Base-by-base conservation (phyloP, 1,284 basidiomycete genomes). In the Flammula alnicola region DNA sequence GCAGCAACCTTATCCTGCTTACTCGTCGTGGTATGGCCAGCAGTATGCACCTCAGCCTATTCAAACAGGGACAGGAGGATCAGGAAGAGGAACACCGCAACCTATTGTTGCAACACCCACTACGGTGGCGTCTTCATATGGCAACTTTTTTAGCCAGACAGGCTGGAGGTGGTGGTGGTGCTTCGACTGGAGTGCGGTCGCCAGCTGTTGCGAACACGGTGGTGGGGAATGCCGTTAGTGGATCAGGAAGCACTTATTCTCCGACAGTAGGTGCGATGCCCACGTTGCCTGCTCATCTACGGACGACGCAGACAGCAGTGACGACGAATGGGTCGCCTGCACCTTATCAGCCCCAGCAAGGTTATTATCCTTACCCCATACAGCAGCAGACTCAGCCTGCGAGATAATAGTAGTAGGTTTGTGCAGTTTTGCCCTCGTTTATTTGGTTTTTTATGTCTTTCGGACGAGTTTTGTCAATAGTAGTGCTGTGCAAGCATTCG, bases 11-110 rank as follows among this genome's bases (percentile, higher is more conserved):
- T 70, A 70, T 54, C 58, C 67, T 2, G 65, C 63, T 14, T 72
- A 69, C 45, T 63, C 68, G 32, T 58, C 56, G 10, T 74, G 71
- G 70, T 73, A 71, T 59, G 68, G 59, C 30, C 68, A 68, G 35
- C 63, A 66, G 66, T 65, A 64, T 38, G 61, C 52, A 51, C n/a
- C 45, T 16, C 23, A 33, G 10, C 56, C 59, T 7, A 53, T 63
- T 26, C 55, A 62, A 43, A 51, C 63, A 8, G 60, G 61, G 14
- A 54, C 65, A 23, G 63, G n/a, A n/a, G n/a, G 66, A 29, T 76
- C 79, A 3, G 78, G 78, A 36, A 69, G 72, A 30, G 78, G 71
- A 8, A 83, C 82, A 7, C 80, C 80, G 2, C 78, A 79, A 47
- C 73, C 78, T 20, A 59, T 67, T 14, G 47, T 60, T 58, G 39